A percentile compares a stretch with the other conserved stretches of the same genome.
These are phyloP conservation scores for Phlyctochytrium arcticum DNA, from an alignment of 192 early-diverging fungal species.

Conservation along the genomic window DNA sequence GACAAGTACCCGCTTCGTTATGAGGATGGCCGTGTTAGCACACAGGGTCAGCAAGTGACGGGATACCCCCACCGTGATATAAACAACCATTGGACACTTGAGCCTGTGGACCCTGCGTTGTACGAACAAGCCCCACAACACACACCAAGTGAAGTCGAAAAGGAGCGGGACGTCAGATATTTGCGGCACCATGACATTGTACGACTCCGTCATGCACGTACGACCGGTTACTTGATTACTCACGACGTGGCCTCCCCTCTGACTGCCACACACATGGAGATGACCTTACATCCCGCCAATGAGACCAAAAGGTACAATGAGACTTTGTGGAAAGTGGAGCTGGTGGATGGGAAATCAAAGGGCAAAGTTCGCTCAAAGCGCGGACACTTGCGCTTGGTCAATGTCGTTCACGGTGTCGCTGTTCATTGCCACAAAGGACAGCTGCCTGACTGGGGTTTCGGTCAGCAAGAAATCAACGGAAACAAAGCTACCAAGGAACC, in stretches of 20 bases:
- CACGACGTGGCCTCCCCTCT: slow-evolving; percentile 77
- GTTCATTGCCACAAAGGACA: slow-evolving; percentile 64
- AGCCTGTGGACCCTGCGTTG: slow-evolving; percentile 38
- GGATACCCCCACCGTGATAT: slow-evolving; percentile 75
- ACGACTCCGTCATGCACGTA: slow-evolving; percentile 57
- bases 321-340: slow-evolving; percentile 49
- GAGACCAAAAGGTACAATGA: slow-evolving; percentile 46
- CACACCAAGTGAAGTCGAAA: slow-evolving; percentile 27
- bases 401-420: slow-evolving; percentile 70
- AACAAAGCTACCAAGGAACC: slow-evolving; percentile 78
- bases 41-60: slow-evolving; percentile 78
- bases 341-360: slow-evolving; percentile 30
- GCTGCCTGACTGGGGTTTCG: slow-evolving; percentile 87
- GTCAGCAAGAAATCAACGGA: slow-evolving; percentile 87
- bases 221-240: slow-evolving; percentile 57
- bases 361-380: slow-evolving; percentile 29
- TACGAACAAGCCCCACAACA: slow-evolving; percentile 14
- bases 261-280: slow-evolving; percentile 76
- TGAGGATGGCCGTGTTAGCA: slow-evolving; percentile 85
- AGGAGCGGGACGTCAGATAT: slow-evolving; percentile 35
- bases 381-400: slow-evolving; percentile 65
- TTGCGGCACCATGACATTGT: slow-evolving; percentile 57
- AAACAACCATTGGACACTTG: slow-evolving; percentile 82
- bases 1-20: slow-evolving; percentile 84
- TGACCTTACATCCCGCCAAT: slow-evolving; percentile 54